Evolutionary conservation across 257 asterid species (phyloP), one percentile per base, ranked within the genome.

Genomic region (Striga asiatica): DNA sequence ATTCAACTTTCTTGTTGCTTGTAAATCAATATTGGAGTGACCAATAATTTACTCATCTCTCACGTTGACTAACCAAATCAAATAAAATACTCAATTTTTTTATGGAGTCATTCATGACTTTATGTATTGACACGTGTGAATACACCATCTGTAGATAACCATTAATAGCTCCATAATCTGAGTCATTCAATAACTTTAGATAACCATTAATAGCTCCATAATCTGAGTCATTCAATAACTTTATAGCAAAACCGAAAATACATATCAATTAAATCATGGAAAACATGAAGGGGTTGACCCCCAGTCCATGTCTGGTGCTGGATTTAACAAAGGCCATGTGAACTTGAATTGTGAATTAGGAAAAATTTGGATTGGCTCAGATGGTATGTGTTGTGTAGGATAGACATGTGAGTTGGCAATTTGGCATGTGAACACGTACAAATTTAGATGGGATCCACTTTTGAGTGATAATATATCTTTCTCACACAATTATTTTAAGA

Each of bases 291-390:
- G 51, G 56, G 66, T 16, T 42, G 24, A 54, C 6, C 73, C 17
- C 76, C 67, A 56, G 46, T 1, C 37, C 49, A 19, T 74, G 76
- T 69, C 73, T 63, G 76, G 19, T 50, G 64, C 56, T 61, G 56
- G 37, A 45, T 20, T 28, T 1, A 43, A 43, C 42, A 11, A 29
- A n/a, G 5, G 8, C 56, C 71, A 63, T 56, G 60, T 68, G 71
- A 39, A 3, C 24, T 58, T 47, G 13, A 23, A 19, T 21, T 10
- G 24, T 63, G 60, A 69, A 35, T 5, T 5, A 0, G 4, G 12
- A 46, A 24, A 52, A n/a, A n/a, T n/a, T 38, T 27, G 22, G 25
- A 28, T 54, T 17, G 56, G 55, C 7, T 54, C 11, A 16, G 12
- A 29, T 55, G 12, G 56, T 24, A 46, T 21, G 22, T 5, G 20